These are phyloP conservation scores for Prunus dulcis DNA, from an alignment of 306 rosid genomes.

Conservation along the genomic window DNA sequence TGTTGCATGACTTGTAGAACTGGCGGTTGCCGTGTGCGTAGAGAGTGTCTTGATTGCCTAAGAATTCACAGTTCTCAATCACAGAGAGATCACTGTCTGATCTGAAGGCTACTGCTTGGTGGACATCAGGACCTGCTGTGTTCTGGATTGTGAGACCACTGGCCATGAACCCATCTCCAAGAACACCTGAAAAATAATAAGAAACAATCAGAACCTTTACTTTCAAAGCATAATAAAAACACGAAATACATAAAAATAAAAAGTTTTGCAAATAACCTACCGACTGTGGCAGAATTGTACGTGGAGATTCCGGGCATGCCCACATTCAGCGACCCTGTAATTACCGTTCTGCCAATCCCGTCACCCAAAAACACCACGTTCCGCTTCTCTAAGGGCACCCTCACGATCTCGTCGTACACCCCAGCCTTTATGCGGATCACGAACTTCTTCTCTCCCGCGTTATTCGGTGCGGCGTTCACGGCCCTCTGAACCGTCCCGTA, in stretches of 20 bases:
- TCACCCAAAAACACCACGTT: conserved; percentile 78
- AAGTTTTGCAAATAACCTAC: conserved; percentile 16
- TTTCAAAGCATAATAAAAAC: too few species aligned
- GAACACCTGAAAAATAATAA: conserved; percentile 43
- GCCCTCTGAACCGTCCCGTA: conserved; percentile 68
- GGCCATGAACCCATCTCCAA: conserved; percentile 96
- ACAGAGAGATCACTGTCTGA: conserved; percentile 72
- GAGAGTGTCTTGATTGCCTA: conserved; percentile 87
- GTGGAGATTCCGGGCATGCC: conserved; percentile 63
- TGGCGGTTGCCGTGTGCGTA: conserved; percentile 87
- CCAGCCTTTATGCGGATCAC: conserved; percentile 70
- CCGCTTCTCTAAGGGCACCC: conserved; percentile 58
- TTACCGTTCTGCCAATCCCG: conserved; percentile 74
- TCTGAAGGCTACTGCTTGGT: conserved; percentile 93
- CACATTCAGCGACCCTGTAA: conserved; percentile 54
- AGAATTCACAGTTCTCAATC: conserved; percentile 61
- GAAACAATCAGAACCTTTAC: too few species aligned
- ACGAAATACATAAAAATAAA: neutral
- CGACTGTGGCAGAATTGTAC: conserved; percentile 68
- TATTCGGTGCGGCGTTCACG: conserved; percentile 56
- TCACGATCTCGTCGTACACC: conserved; percentile 69
- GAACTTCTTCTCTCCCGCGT: conserved; percentile 32
- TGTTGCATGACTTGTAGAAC: conserved; percentile 70
- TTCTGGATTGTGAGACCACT: conserved; percentile 63
- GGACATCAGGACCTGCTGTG: conserved; percentile 82